Evolutionary conservation across 306 rosid species (phyloP), one percentile per base, ranked within the genome.

Genomic region (Begonia fuchsioides): DNA sequence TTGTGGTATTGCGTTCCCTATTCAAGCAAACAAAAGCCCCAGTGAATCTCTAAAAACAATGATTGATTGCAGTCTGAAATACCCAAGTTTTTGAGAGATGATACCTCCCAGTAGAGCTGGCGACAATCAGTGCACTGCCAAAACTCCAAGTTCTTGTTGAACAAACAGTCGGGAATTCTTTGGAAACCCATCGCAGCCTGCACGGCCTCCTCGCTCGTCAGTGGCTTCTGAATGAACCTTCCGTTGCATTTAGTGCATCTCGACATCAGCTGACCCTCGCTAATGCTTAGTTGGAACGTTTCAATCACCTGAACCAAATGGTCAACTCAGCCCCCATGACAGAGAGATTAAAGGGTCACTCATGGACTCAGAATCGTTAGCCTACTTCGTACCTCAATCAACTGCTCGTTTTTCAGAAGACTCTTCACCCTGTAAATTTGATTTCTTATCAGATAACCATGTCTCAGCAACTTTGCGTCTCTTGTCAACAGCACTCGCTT

Each of bases 31-130:
- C 44, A 40, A 40, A 12, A 40, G 44, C 9, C 44, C 2, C 2
- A 40, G n/a, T 40, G 9, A 40, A 3, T 40, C 9, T 40, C 44
- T 40, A 1, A 40, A 40, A 40, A n/a, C n/a, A 1, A 40, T 9
- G n/a, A n/a, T 10, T 40, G 44, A 40, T 12, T 40, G n/a, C n/a
- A n/a, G n/a, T n/a, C n/a, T n/a, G n/a, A n/a, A n/a, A n/a, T n/a
- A n/a, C n/a, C n/a, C n/a, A n/a, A n/a, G n/a, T n/a, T n/a, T n/a
- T n/a, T n/a, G n/a, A n/a, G n/a, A n/a, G 32, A 56, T 49, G 2
- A 10, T 81, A 88, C 97, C 93, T 84, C 93, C 95, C 97, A 88
- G 61, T 84, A 88, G 50, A 88, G 95, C 60, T 88, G 95, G 67
- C 54, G 76, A 63, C 90, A 84, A 68, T 88, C 93, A 86, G 64